phyloP scores from a whole-genome alignment of 768 basidiomycete species.

The Lactifluus echinatus region DNA sequence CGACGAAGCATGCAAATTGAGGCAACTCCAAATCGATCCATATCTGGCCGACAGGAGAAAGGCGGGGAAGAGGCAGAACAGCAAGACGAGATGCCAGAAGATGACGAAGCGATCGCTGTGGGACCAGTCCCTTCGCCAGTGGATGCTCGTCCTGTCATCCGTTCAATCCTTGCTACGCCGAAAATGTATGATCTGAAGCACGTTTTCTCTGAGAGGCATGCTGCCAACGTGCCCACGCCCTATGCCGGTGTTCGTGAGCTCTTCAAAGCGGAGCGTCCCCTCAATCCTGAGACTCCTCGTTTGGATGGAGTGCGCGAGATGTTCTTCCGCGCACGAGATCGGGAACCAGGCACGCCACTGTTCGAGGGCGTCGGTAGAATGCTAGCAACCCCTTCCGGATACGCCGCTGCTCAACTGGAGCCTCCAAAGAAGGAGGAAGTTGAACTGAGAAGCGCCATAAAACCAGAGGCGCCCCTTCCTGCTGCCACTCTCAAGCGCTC shows the following conservation, averaged over 20 bases:
- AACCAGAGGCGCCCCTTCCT: background rate
- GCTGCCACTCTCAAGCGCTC: background rate
- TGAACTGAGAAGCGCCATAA: slow-evolving; percentile 2
- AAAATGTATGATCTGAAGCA: slow-evolving; percentile 28
- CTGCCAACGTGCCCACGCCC: slow-evolving; percentile 21
- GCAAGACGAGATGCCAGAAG: slow-evolving; percentile 16
- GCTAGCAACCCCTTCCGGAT: slow-evolving; percentile 26
- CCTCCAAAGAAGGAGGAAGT: slow-evolving; percentile 4
- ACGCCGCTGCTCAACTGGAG: slow-evolving; percentile 18
- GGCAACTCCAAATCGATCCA: slow-evolving; percentile 21
- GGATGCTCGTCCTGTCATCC: slow-evolving; percentile 3
- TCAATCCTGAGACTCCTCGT: slow-evolving; percentile 26
- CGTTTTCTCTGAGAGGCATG: slow-evolving; percentile 23
- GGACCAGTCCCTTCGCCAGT: background rate
- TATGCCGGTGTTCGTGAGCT: slow-evolving; percentile 28
- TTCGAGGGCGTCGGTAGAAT: slow-evolving; percentile 28
- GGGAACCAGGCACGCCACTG: slow-evolving; percentile 21
- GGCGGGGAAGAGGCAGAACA: slow-evolving; percentile 35
- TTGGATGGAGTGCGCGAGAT: slow-evolving; percentile 30
- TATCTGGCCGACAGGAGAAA: slow-evolving; percentile 30
- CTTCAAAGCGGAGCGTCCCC: slow-evolving; percentile 22
- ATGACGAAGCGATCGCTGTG: slow-evolving; percentile 10
- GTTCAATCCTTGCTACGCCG: slow-evolving; percentile 24
- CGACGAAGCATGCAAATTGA: slow-evolving; percentile 26
- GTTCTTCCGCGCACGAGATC: slow-evolving; percentile 22